Conservation (phyloP, 1,139 yeast genomes). For the Suhomyces kunorum region DNA sequence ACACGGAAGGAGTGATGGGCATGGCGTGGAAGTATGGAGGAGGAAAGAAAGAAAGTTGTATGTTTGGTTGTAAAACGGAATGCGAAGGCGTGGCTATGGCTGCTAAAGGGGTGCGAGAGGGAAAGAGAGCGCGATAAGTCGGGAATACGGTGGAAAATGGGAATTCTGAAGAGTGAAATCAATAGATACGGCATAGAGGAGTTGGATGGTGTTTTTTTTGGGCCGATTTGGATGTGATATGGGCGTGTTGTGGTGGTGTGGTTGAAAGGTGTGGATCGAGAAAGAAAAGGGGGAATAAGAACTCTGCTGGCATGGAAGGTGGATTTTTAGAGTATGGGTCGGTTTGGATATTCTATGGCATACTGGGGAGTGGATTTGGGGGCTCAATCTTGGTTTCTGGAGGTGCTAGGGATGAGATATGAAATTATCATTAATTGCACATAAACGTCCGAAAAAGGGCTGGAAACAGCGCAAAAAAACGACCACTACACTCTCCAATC, state of each 20-base stretch:
- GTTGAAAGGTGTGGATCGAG: neutral
- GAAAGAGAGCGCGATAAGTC: neutral
- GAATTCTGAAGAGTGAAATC: neutral
- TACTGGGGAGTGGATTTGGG: neutral
- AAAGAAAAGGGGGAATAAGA: neutral
- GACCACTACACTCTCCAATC: no score
- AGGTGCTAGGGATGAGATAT: no score
- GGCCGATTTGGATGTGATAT: neutral
- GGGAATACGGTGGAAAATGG: neutral
- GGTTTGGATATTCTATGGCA: neutral
- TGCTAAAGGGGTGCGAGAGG: neutral
- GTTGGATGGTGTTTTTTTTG: neutral
- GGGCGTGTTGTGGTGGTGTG: neutral
- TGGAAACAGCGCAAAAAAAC: neutral
- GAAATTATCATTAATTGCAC: no score
- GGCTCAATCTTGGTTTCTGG: no score
- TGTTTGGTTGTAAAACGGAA: conserved; percentile 1
- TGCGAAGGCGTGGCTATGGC: conserved; percentile 3
- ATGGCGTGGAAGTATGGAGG: conserved; percentile 13
- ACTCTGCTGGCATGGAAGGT: neutral
- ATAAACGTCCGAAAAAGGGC: neutral
- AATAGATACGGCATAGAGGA: neutral
- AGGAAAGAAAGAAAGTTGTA: neutral
- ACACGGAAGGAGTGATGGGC: conserved; percentile 31
- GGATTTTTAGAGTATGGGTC: no score